Percentiles rank a stretch among this genome's conserved stretches.
phyloP scores from a whole-genome alignment of 2,329 filamentous ascomycete genomes.

The Hysterium pulicare region DNA sequence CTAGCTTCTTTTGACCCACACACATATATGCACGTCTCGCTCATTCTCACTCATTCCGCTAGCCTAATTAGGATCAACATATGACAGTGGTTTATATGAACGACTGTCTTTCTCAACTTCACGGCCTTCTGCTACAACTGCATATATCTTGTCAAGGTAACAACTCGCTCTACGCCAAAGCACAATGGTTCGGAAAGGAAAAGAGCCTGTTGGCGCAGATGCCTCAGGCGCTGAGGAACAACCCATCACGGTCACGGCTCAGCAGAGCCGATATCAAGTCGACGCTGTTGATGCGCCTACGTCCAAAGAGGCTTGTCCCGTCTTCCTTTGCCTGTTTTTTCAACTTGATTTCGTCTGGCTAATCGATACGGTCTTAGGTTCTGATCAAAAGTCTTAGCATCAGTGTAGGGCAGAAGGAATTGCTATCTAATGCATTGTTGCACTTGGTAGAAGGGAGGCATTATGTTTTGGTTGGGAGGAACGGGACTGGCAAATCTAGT shows the following conservation, averaged over 20 bases:
- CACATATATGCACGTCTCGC: too few species aligned
- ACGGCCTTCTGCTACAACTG: too few species aligned
- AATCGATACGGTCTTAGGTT: slow-evolving; percentile 25
- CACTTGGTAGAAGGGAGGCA: slow-evolving; percentile 68
- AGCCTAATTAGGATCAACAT: too few species aligned
- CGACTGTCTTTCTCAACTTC: too few species aligned
- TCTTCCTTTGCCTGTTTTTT: background rate
- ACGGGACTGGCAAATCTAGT: slow-evolving; percentile 83
- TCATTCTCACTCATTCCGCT: too few species aligned
- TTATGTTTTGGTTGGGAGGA: slow-evolving; percentile 76
- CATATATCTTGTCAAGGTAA: too few species aligned
- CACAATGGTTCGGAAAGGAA: slow-evolving; percentile 29
- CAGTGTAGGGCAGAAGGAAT: slow-evolving; percentile 60
- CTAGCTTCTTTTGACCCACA: too few species aligned
- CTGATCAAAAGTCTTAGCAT: slow-evolving; percentile 68
- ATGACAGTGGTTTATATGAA: too few species aligned
- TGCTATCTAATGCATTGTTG: slow-evolving; percentile 67
- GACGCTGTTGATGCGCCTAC: slow-evolving; percentile 38
- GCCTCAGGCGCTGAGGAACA: slow-evolving; percentile 23
- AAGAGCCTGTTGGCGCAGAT: slow-evolving; percentile 12
- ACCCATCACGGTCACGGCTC: slow-evolving; percentile 32
- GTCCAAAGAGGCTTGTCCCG: slow-evolving; percentile 30
- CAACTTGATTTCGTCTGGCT: background rate
- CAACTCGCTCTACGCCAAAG: too few species aligned
- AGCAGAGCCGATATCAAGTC: slow-evolving; percentile 37